Conservation (phyloP, 164 flowering plant genomes). For the Nymphaea colorata region DNA sequence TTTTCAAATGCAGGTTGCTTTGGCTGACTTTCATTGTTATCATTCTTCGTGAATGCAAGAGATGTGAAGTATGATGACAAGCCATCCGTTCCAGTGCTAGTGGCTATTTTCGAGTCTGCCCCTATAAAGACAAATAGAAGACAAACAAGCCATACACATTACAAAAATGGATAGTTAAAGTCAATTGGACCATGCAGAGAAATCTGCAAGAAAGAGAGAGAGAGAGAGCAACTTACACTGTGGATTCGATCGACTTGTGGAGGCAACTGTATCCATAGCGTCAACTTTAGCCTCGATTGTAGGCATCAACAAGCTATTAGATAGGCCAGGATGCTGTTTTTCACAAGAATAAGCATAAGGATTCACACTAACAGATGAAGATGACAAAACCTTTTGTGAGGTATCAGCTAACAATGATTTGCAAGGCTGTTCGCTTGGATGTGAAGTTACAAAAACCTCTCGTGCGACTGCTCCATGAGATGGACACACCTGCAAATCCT, state of each 20-base stretch:
- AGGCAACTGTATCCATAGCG: not conserved
- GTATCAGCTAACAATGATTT: slow-evolving; percentile 10
- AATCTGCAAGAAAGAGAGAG: not conserved
- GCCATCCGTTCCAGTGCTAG: slow-evolving; percentile 29
- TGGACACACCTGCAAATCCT: not conserved
- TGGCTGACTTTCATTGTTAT: slow-evolving; percentile 28
- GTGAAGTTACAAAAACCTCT: not conserved
- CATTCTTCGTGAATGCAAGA: slow-evolving; percentile 81
- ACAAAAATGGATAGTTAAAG: too few relatives aligned
- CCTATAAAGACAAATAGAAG: slow-evolving; percentile 35
- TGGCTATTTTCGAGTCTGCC: slow-evolving; percentile 51
- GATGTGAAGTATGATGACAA: slow-evolving; percentile 58
- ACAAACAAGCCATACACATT: not conserved
- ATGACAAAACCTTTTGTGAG: slow-evolving; percentile 44
- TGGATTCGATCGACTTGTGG: not conserved
- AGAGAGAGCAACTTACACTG: not conserved
- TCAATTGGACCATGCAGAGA: slow-evolving; percentile 8
- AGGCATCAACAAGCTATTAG: not conserved
- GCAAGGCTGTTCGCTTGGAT: not conserved
- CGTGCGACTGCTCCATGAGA: not conserved
- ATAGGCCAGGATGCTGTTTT: slow-evolving; percentile 15
- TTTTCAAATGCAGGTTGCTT: slow-evolving; percentile 21
- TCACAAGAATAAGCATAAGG: slow-evolving; percentile 25
- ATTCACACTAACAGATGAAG: slow-evolving; percentile 7
- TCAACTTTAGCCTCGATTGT: not conserved